Evolutionary conservation across 805 yeast species (phyloP).

Genomic region (Peterozyma toletana): DNA sequence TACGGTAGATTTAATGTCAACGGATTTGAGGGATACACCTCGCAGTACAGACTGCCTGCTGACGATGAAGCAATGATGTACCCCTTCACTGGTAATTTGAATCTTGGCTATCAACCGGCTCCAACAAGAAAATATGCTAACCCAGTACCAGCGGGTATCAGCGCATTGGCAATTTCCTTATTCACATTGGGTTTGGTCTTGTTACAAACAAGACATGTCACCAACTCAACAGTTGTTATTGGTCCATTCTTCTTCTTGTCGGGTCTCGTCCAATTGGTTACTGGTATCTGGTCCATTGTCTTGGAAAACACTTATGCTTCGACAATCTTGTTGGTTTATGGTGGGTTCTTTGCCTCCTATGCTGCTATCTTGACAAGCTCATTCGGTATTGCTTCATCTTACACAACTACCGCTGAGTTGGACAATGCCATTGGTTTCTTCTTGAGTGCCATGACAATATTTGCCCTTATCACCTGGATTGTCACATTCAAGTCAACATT

Average conservation of each 20-base stretch:
- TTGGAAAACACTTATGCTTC: slow-evolving; percentile 42
- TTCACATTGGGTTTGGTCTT: slow-evolving; percentile 38
- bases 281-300: slow-evolving; percentile 45
- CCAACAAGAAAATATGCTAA: slow-evolving; percentile 40
- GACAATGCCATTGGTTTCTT: slow-evolving; percentile 37
- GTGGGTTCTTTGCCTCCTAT: slow-evolving; percentile 40
- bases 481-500: slow-evolving; percentile 37
- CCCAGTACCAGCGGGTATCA: slow-evolving; percentile 43
- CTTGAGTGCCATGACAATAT: slow-evolving; percentile 41
- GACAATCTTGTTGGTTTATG: slow-evolving; percentile 36
- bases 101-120: slow-evolving; percentile 35
- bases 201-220: slow-evolving; percentile 35
- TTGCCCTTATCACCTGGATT: slow-evolving; percentile 33
- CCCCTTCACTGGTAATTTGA: slow-evolving; percentile 23
- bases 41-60: background rate
- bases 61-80: slow-evolving; percentile 3
- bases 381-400: slow-evolving; percentile 35
- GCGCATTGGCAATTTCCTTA: slow-evolving; percentile 36
- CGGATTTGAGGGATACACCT: slow-evolving; percentile 2
- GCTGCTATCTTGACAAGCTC: slow-evolving; percentile 33
- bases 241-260: slow-evolving; percentile 39
- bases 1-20: slow-evolving; percentile 5
- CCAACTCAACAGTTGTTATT: slow-evolving; percentile 32
- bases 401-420: slow-evolving; percentile 24
- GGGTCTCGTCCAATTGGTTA: slow-evolving; percentile 38